Evolutionary conservation across 495 filamentous ascomycete genomes (phyloP).

Genomic region (Hypoxylon fuscum): DNA sequence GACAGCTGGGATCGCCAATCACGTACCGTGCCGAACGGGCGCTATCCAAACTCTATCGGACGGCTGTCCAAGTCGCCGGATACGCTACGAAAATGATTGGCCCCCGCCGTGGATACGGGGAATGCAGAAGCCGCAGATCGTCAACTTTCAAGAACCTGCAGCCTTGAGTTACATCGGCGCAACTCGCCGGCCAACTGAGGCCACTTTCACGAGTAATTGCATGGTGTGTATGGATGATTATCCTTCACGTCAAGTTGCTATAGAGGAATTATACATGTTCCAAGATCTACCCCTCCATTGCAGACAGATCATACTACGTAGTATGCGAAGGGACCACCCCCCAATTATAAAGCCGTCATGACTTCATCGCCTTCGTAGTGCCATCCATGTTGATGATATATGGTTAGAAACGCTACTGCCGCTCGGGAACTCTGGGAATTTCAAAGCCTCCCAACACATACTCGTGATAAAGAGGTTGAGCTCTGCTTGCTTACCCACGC

Average conservation of each 20-base stretch:
- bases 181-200: conserved; percentile 19
- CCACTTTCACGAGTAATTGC: not conserved
- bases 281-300: conserved; percentile 44
- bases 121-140: conserved; percentile 35
- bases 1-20: conserved; percentile 27
- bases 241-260: conserved; percentile 18
- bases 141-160: conserved; percentile 36
- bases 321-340: conserved; percentile 17
- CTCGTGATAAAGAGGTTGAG: not conserved
- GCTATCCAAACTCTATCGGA: conserved; percentile 36
- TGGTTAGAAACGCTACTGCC: conserved; percentile 28
- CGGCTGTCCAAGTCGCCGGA: conserved; percentile 17
- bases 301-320: conserved; percentile 41
- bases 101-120: conserved; percentile 22
- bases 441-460: not conserved
- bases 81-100: conserved; percentile 39
- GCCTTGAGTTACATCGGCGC: conserved; percentile 41
- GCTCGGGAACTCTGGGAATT: conserved; percentile 4
- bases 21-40: conserved; percentile 40
- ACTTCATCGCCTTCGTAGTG: conserved; percentile 28
- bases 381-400: conserved; percentile 3
- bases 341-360: conserved; percentile 15
- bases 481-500: conserved; percentile 10
- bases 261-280: conserved; percentile 30
- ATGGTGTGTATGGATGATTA: conserved; percentile 4